Percentiles rank a stretch among this genome's conserved stretches.
phyloP scores from a whole-genome alignment of 306 rosid species.

The Lotus japonicus region DNA sequence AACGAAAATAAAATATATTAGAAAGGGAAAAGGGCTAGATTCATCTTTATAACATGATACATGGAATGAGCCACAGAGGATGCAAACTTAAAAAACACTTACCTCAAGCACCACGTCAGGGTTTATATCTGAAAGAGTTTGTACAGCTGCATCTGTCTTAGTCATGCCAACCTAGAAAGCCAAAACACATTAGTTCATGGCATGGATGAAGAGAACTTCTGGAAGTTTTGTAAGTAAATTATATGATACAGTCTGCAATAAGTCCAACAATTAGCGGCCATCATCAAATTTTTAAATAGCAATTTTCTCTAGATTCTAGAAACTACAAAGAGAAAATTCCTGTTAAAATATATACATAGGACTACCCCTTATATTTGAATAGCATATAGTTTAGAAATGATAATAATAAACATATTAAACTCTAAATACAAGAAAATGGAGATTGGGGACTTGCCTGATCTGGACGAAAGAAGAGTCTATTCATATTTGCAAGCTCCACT shows the following conservation, averaged over 20 bases:
- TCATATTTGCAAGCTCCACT: constrained; percentile 99
- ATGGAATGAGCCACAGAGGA: constrained; percentile 4
- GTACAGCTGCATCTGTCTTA: constrained; percentile 94
- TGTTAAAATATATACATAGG: not conserved
- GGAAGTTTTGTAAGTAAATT: constrained; percentile 4
- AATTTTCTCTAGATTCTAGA: not conserved
- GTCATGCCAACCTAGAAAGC: constrained; percentile 79
- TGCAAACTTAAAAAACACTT: not conserved
- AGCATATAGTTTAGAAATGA: not conserved
- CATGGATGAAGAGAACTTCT: constrained; percentile 2
- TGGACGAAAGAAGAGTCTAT: constrained; percentile 93
- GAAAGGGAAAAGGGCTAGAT: constrained; percentile 1
- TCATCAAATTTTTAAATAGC: constrained; percentile 1
- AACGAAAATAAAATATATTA: constrained; percentile 23
- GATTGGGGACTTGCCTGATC: constrained; percentile 57
- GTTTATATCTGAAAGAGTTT: constrained; percentile 89
- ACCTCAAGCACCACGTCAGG: constrained; percentile 96
- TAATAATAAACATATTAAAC: not conserved
- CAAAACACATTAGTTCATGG: constrained; percentile 17
- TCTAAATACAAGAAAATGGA: constrained; percentile 5
- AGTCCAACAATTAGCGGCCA: not conserved
- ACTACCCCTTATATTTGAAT: constrained; percentile 4
- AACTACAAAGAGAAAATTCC: not conserved
- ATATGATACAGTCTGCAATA: not conserved
- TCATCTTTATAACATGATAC: not conserved